Percentiles rank a stretch among this genome's conserved stretches.
Conservation (phyloP, 2,329 filamentous ascomycete genomes). For the Knoxdaviesia capensis region DNA sequence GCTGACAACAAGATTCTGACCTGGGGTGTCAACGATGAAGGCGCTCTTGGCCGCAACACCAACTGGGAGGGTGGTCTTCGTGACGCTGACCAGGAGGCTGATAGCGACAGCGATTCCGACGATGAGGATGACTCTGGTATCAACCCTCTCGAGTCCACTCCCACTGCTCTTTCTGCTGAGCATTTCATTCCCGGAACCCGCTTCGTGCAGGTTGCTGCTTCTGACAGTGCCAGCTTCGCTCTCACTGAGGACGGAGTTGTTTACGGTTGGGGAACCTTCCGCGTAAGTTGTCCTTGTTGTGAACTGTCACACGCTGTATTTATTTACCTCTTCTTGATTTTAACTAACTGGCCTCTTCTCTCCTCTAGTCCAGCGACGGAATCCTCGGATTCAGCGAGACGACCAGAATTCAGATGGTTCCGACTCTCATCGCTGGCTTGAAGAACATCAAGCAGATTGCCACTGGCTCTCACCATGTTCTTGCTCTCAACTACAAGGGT, state of each 20-base stretch:
- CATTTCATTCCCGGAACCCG: conserved; percentile 39
- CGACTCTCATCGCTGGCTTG: conserved; percentile 36
- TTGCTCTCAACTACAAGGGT: conserved; percentile 45
- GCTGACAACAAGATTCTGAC: conserved; percentile 65
- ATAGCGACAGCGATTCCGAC: conserved; percentile 31
- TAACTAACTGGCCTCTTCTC: too few relatives aligned
- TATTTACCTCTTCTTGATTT: background rate
- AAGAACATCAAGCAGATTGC: conserved; percentile 45
- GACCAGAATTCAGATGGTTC: conserved; percentile 27
- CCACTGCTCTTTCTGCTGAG: conserved; percentile 35
- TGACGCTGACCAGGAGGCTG: conserved; percentile 30
- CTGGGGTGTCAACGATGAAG: conserved; percentile 78
- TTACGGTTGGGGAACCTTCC: conserved; percentile 73
- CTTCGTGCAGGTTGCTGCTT: conserved; percentile 45
- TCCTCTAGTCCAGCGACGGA: conserved; percentile 29
- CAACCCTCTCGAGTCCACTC: conserved; percentile 54
- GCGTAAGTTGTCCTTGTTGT: conserved; percentile 10
- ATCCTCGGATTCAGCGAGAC: conserved; percentile 42
- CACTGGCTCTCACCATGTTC: conserved; percentile 49
- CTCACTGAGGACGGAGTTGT: conserved; percentile 56
- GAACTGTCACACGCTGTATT: background rate
- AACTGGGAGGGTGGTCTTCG: conserved; percentile 43
- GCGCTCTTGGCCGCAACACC: conserved; percentile 59
- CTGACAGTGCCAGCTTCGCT: conserved; percentile 57
- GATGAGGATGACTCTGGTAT: conserved; percentile 44